phyloP scores from a whole-genome alignment of 768 basidiomycete genomes.

The Psilocybe cubensis region DNA sequence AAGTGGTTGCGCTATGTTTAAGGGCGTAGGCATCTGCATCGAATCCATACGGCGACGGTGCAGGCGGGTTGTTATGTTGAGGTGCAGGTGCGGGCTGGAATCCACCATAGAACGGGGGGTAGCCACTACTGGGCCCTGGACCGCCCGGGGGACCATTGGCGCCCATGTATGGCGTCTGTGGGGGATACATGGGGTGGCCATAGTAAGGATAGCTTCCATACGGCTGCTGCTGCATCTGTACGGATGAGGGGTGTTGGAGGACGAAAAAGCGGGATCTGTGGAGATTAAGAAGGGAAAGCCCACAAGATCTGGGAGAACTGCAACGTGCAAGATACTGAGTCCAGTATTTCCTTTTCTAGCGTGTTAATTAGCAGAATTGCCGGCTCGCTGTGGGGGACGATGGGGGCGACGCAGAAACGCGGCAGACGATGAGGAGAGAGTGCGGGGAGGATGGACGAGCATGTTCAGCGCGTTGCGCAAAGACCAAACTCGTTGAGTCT shows the following conservation, averaged over 20 bases:
- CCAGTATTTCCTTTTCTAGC: constrained; percentile 39
- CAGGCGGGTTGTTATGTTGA: constrained; percentile 21
- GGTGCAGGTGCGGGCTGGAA: constrained; percentile 28
- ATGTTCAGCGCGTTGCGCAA: neutral
- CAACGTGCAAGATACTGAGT: constrained; percentile 28
- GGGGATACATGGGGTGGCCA: constrained; percentile 47
- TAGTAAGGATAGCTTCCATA: constrained; percentile 50
- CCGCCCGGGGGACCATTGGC: constrained; percentile 16
- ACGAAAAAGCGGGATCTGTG: constrained; percentile 11
- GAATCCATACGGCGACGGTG: constrained; percentile 28
- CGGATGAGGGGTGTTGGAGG: constrained; percentile 13
- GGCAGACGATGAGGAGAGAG: neutral
- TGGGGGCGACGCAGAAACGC: neutral
- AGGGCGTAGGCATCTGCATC: constrained; percentile 33
- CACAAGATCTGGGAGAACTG: constrained; percentile 13
- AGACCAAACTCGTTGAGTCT: neutral
- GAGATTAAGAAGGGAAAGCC: constrained; percentile 3
- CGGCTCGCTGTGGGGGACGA: neutral
- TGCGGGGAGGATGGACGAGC: neutral
- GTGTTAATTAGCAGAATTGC: constrained; percentile 14
- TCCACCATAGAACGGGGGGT: constrained; percentile 37
- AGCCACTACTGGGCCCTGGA: constrained; percentile 36
- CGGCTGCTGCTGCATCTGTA: constrained; percentile 37
- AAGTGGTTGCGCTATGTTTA: constrained; percentile 10
- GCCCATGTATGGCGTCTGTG: constrained; percentile 39